A percentile compares a stretch with the other conserved stretches of the same genome.
phyloP scores from a whole-genome alignment of 1,284 basidiomycete genomes.

The Moniliophthora roreri region DNA sequence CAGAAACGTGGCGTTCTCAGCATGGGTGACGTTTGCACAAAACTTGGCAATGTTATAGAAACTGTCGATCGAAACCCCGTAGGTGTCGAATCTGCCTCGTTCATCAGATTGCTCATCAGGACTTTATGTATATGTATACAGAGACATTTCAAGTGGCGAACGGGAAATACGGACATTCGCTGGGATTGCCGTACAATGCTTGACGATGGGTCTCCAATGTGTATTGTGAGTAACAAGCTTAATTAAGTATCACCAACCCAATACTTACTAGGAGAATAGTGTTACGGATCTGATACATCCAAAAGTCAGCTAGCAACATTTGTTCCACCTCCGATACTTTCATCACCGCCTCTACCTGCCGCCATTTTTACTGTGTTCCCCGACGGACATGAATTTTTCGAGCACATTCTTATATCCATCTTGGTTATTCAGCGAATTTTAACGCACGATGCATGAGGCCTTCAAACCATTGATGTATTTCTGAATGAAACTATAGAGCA shows the following conservation, averaged over 20 bases:
- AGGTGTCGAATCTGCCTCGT: constrained; percentile 31
- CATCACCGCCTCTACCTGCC: constrained; percentile 39
- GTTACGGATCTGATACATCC: constrained; percentile 26
- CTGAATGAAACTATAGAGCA: too few relatives aligned
- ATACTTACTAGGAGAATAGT: constrained; percentile 22
- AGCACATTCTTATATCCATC: constrained; percentile 44
- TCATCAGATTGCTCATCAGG: neutral
- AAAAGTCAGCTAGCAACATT: constrained; percentile 40
- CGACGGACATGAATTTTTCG: constrained; percentile 40
- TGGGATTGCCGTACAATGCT: constrained; percentile 44
- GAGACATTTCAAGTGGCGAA: constrained; percentile 40
- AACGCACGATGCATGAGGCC: too few relatives aligned
- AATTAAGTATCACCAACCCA: neutral
- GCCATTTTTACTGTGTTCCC: constrained; percentile 43
- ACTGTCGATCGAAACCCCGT: too few relatives aligned
- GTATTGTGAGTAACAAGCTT: constrained; percentile 35
- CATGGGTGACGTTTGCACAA: too few relatives aligned
- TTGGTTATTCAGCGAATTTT: constrained; percentile 39
- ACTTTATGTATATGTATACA: too few relatives aligned
- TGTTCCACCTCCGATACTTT: constrained; percentile 41
- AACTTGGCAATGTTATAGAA: too few relatives aligned
- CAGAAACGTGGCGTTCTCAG: constrained; percentile 34
- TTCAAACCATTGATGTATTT: constrained; percentile 15
- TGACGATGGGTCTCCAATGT: constrained; percentile 45
- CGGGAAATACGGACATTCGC: constrained; percentile 30